Conservation (phyloP, 2,329 filamentous ascomycete genomes). For the Monilinia polystroma region DNA sequence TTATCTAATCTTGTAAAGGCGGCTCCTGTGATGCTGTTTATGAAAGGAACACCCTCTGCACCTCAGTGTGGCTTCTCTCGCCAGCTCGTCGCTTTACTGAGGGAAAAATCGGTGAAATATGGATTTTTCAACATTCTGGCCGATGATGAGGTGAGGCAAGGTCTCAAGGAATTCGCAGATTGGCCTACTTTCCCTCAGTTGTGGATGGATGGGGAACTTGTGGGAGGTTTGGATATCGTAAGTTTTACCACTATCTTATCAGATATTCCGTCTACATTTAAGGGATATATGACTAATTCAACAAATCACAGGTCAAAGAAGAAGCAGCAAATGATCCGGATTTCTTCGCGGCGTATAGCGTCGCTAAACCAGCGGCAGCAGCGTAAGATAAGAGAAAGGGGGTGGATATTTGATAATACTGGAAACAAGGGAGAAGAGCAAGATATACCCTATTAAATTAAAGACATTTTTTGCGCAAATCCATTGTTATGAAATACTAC, state of each 20-base stretch:
- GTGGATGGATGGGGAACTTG: slow-evolving; percentile 85
- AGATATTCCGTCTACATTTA: background rate
- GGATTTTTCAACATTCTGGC: slow-evolving; percentile 99
- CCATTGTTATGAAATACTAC: background rate
- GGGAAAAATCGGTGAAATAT: slow-evolving; percentile 90
- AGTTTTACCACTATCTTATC: slow-evolving; percentile 43
- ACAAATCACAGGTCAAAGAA: slow-evolving; percentile 72
- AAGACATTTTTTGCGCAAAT: slow-evolving; percentile 9
- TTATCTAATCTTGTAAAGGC: slow-evolving; percentile 86
- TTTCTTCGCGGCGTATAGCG: slow-evolving; percentile 73
- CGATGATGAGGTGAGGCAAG: slow-evolving; percentile 94
- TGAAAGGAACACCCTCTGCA: slow-evolving; percentile 89
- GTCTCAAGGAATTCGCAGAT: slow-evolving; percentile 94
- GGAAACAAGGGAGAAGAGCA: background rate
- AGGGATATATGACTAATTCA: slow-evolving; percentile 18
- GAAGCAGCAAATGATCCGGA: slow-evolving; percentile 80
- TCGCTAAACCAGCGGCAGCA: slow-evolving; percentile 23
- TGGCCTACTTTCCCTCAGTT: slow-evolving; percentile 98
- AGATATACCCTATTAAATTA: slow-evolving; percentile 20
- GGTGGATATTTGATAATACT: background rate
- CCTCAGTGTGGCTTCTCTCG: slow-evolving; percentile 91
- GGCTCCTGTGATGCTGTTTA: slow-evolving; percentile 96
- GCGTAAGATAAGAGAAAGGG: slow-evolving; percentile 2
- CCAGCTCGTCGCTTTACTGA: slow-evolving; percentile 80
- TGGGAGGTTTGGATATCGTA: slow-evolving; percentile 95